A percentile compares a stretch with the other conserved stretches of the same genome.
These are phyloP conservation scores for Ogataea neopini DNA, from an alignment of 805 yeast genomes.

Conservation along the genomic window DNA sequence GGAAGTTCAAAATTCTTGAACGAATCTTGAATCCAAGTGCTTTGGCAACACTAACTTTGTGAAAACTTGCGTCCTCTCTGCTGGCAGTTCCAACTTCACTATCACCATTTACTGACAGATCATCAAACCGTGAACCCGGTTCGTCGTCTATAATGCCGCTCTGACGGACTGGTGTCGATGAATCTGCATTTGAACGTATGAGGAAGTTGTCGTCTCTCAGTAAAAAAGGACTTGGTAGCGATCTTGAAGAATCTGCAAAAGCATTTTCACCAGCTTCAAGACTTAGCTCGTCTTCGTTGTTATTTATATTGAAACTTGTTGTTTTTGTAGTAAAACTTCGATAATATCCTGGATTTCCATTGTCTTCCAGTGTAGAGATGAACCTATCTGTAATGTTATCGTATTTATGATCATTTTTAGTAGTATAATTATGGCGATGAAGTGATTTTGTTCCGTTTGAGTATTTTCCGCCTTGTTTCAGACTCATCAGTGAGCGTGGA, in stretches of 20 bases:
- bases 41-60: slow-evolving; percentile 45
- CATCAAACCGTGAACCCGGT: slow-evolving; percentile 13
- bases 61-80: slow-evolving; percentile 21
- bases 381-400: slow-evolving; percentile 32
- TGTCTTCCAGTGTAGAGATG: slow-evolving; percentile 24
- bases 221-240: slow-evolving; percentile 19
- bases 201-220: slow-evolving; percentile 24
- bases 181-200: slow-evolving; percentile 19
- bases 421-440: slow-evolving; percentile 19
- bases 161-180: slow-evolving; percentile 8
- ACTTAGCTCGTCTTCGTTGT: slow-evolving; percentile 9
- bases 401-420: slow-evolving; percentile 23
- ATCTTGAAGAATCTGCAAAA: slow-evolving; percentile 7
- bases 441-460: slow-evolving; percentile 9
- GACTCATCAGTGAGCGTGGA: slow-evolving; percentile 1
- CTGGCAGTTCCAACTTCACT: slow-evolving; percentile 6
- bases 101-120: slow-evolving; percentile 10
- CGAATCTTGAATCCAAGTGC: slow-evolving; percentile 48
- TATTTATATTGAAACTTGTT: slow-evolving; percentile 10
- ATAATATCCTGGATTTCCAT: slow-evolving; percentile 28
- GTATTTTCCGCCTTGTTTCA: slow-evolving; percentile 4
- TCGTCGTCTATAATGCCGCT: slow-evolving; percentile 14
- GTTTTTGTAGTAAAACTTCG: slow-evolving; percentile 16
- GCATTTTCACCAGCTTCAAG: slow-evolving; percentile 16
- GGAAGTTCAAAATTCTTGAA: slow-evolving; percentile 43